Evolutionary conservation across 257 asterid species (phyloP).

Genomic region (Agastache rugosa): DNA sequence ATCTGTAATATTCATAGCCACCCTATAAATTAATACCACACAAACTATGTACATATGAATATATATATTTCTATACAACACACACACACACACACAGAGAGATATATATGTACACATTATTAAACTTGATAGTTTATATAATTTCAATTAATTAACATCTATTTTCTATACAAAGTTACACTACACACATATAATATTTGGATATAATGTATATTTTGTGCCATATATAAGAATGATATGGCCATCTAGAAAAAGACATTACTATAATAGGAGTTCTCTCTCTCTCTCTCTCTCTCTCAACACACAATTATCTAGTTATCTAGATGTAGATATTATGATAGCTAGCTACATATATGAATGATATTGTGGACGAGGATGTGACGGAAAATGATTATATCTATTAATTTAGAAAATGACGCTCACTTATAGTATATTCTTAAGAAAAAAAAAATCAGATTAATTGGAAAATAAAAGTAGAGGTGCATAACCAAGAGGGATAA

Average conservation of each 20-base stretch:
- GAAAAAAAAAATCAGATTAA: not conserved
- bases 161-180: too few species aligned
- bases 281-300: not conserved
- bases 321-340: too few species aligned
- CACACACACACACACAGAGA: too few species aligned
- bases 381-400: slow-evolving; percentile 18
- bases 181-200: too few species aligned
- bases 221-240: not conserved
- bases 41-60: too few species aligned
- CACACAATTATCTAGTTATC: not conserved
- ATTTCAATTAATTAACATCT: too few species aligned
- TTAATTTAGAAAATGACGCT: slow-evolving; percentile 21
- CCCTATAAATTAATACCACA: too few species aligned
- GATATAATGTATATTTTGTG: not conserved
- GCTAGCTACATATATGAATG: too few species aligned
- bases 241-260: not conserved
- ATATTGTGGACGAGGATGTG: not conserved
- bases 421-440: not conserved
- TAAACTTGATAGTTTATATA: too few species aligned
- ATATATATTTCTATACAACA: too few species aligned
- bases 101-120: too few species aligned
- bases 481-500: not conserved
- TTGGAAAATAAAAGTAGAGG: not conserved
- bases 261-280: not conserved
- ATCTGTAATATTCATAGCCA: too few species aligned